Percentiles rank a stretch among this genome's conserved stretches.
Evolutionary conservation across 805 yeast genomes (phyloP).

Genomic region (Tetrapisispora pingtungensis): DNA sequence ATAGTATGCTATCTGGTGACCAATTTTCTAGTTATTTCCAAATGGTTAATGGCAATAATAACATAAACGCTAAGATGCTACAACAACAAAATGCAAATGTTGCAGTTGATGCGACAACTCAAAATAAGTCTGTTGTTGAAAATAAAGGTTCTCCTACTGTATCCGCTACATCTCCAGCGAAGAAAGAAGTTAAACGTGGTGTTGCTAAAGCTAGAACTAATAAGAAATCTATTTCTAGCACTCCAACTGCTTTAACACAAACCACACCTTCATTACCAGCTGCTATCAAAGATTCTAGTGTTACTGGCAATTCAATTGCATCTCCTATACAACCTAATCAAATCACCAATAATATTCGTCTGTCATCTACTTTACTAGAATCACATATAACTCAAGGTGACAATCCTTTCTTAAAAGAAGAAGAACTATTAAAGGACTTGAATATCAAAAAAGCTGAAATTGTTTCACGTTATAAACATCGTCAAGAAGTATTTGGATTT

Average conservation of each 20-base stretch:
- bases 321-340: constrained; percentile 4
- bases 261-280: background rate
- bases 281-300: background rate
- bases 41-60: background rate
- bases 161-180: background rate
- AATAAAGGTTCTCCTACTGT: background rate
- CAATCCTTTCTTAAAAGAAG: constrained; percentile 26
- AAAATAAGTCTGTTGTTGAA: background rate
- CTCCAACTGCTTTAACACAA: background rate
- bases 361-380: background rate
- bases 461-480: constrained; percentile 27
- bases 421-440: constrained; percentile 20
- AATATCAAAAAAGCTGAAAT: constrained; percentile 25
- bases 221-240: background rate
- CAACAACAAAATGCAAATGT: background rate
- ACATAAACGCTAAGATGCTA: background rate
- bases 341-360: background rate
- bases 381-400: constrained; percentile 4
- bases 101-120: background rate
- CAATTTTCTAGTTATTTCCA: background rate
- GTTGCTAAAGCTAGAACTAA: background rate
- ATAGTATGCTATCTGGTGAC: background rate
- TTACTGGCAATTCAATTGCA: background rate
- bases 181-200: constrained; percentile 2
- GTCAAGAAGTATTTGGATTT: constrained; percentile 24